Evolutionary conservation across 129 eudicot genomes (phyloP), one percentile per base, ranked within the genome.

Genomic region (Ambrosia trifida): DNA sequence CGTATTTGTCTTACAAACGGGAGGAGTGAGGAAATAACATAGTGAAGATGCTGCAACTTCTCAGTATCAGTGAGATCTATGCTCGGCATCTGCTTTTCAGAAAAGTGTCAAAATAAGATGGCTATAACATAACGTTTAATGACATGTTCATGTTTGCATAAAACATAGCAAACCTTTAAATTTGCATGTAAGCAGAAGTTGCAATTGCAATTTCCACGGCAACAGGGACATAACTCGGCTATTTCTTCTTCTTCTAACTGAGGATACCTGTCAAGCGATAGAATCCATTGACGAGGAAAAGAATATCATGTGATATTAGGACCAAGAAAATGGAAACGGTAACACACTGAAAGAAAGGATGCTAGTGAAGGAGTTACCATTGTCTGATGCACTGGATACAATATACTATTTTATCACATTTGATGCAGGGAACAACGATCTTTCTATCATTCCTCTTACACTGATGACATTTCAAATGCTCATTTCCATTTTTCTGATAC

Each of bases 201-300:
- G 83, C 98, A 91, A 70, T 91, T 91, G 81, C 98, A 91, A 53
- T 84, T 91, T 49, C 82, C 79, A 60, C 95, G 83, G 59, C 97
- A 91, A 82, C 72, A 81, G 6, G 98, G 98, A 73, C 97, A 91
- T 53, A 40, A 41, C 64, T 84, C 87, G 31, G 85, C 66, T 7
- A 86, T 56, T 46, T 84, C 95, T 69, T 76, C 85, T 73, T 91
- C 96, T 41, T 81, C 53, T 32, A 80, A 69, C 8, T 74, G 67
- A 69, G 95, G 89, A 72, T 91, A 91, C 97, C 97, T 91, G 17
- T 45, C 70, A 33, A 60, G 32, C 24, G 20, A 68, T 18, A 57
- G 13, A 13, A 58, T 45, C 5, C 32, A 60, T 64, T 69, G 44
- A 35, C 38, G 38, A 30, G 8, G 40, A 60, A 24, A 62, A 14